phyloP scores from a whole-genome alignment of 116 monocot genomes.

The Posidonia oceanica region DNA sequence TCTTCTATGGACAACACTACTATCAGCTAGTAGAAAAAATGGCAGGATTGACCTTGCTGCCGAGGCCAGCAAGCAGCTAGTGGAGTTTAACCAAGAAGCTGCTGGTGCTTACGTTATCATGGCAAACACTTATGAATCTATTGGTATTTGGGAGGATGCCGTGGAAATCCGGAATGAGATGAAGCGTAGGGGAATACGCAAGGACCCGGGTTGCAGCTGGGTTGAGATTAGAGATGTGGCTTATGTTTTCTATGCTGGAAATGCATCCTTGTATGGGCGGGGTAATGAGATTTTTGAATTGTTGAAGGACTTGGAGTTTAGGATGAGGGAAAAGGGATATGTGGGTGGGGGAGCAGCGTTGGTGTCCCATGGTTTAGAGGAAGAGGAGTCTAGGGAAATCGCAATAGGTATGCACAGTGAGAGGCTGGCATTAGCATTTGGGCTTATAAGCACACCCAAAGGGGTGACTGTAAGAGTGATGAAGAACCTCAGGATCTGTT shows the following conservation, averaged over 20 bases:
- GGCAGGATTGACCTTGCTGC: constrained; percentile 39
- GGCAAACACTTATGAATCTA: constrained; percentile 49
- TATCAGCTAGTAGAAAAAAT: constrained; percentile 38
- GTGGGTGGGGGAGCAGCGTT: constrained; percentile 1
- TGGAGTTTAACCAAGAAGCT: constrained; percentile 31
- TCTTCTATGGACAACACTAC: constrained; percentile 32
- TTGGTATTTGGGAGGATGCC: constrained; percentile 35
- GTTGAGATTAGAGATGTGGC: constrained; percentile 53
- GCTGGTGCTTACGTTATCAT: constrained; percentile 56
- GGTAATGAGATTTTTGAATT: constrained; percentile 22
- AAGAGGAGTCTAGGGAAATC: constrained; percentile 16
- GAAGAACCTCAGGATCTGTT: constrained; percentile 90
- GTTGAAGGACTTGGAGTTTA: constrained; percentile 45
- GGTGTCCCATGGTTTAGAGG: constrained; percentile 9
- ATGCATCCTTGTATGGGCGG: constrained; percentile 13
- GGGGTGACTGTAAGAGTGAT: constrained; percentile 59
- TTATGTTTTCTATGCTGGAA: constrained; percentile 51
- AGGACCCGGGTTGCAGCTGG: constrained; percentile 78
- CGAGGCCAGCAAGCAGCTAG: constrained; percentile 29
- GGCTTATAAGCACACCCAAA: constrained; percentile 36
- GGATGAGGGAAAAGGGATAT: constrained; percentile 47
- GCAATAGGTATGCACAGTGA: constrained; percentile 63
- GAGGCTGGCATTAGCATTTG: constrained; percentile 66
- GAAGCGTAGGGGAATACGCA: constrained; percentile 47
- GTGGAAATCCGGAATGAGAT: constrained; percentile 38